Conservation (phyloP, 1,284 basidiomycete genomes). For the Ganoderma lingzhi region DNA sequence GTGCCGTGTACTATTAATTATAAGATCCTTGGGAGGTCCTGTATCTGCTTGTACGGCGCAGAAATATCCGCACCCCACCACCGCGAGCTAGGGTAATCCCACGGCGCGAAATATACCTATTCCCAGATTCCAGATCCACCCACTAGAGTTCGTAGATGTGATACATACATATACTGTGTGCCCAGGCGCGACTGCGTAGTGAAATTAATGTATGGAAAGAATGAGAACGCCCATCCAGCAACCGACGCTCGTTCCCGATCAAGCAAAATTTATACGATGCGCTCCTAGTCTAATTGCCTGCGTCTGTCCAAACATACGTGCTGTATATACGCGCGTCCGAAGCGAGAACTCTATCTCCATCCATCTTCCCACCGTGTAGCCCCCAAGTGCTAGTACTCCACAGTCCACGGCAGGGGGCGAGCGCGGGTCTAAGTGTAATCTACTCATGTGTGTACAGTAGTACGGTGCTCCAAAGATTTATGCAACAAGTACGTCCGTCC, state of each 20-base stretch:
- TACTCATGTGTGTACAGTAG: background rate
- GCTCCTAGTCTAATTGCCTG: background rate
- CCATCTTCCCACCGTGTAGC: background rate
- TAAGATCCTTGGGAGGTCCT: background rate
- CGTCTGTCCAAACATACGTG: background rate
- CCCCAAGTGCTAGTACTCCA: background rate
- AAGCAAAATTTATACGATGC: background rate
- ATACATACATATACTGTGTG: background rate
- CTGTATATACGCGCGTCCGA: background rate
- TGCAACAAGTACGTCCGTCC: background rate
- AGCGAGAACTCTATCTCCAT: conserved; percentile 1
- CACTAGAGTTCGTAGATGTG: background rate
- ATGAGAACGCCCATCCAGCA: background rate
- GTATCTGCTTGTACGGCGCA: background rate
- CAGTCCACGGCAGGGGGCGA: background rate
- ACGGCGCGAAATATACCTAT: background rate
- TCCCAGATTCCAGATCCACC: background rate
- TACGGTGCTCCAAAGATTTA: too few relatives aligned
- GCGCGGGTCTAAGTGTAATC: background rate
- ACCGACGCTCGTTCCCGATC: background rate
- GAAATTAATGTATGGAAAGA: background rate
- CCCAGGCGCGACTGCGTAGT: background rate
- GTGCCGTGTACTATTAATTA: background rate
- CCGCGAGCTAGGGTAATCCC: too few relatives aligned
- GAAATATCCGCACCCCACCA: too few relatives aligned